Conservation (phyloP, 2,329 filamentous ascomycete species). For the Boeremia exigua region DNA sequence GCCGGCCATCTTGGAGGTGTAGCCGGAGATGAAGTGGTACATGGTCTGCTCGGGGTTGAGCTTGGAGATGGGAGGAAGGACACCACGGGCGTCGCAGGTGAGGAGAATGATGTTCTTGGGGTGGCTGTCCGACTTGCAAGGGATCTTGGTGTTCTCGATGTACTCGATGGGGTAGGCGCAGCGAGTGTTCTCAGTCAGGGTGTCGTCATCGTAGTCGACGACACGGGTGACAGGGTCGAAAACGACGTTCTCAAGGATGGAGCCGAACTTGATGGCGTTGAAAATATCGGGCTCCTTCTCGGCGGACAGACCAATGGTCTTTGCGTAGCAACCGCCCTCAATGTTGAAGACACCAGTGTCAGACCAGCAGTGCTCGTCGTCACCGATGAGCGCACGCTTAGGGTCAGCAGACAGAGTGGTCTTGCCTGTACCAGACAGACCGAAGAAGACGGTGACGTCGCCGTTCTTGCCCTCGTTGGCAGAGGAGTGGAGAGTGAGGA, state of each 20-base stretch:
- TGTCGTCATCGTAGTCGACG: slow-evolving; percentile 95
- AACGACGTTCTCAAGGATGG: slow-evolving; percentile 97
- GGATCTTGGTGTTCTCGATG: slow-evolving; percentile 98
- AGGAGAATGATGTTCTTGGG: slow-evolving; percentile 97
- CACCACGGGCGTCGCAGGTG: slow-evolving; percentile 96
- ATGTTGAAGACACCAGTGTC: slow-evolving; percentile 99
- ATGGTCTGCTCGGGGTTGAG: slow-evolving; percentile 93
- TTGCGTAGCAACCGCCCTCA: slow-evolving; percentile 98
- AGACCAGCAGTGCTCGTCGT: slow-evolving; percentile 99
- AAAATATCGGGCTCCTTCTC: slow-evolving; percentile 99
- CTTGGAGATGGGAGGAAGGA: slow-evolving; percentile 97
- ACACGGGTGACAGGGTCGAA: slow-evolving; percentile 89
- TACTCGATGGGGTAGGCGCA: slow-evolving; percentile 99
- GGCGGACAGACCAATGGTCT: slow-evolving; percentile 94
- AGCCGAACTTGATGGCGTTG: slow-evolving; percentile 93
- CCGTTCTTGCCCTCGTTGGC: slow-evolving; percentile 95
- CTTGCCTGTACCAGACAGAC: slow-evolving; percentile 97
- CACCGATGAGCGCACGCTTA: slow-evolving; percentile 93
- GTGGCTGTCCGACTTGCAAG: slow-evolving; percentile 85
- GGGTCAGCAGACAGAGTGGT: slow-evolving; percentile 97
- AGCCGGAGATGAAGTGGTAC: slow-evolving; percentile 99
- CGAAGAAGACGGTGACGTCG: slow-evolving; percentile 99
- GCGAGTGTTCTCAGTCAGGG: slow-evolving; percentile 96
- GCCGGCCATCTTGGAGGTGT: slow-evolving; percentile 99
- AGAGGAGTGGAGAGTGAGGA: slow-evolving; percentile 96